These are phyloP conservation scores for Saturnispora bothae DNA, from an alignment of 805 yeast genomes.

Conservation along the genomic window DNA sequence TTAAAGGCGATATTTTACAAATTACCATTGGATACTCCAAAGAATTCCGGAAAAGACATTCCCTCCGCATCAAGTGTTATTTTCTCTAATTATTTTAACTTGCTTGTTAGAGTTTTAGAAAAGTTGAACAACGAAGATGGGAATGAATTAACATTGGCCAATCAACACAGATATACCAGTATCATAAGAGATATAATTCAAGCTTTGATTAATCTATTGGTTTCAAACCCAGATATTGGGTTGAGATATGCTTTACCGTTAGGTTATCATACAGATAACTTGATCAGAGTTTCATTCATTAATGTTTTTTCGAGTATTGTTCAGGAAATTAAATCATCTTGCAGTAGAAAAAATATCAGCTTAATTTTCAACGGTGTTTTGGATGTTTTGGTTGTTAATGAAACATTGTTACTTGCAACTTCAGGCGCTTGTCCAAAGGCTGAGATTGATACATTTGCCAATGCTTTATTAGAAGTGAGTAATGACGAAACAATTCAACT, in stretches of 20 bases:
- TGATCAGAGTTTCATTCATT: conserved; percentile 61
- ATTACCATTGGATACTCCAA: conserved; percentile 51
- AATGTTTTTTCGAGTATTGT: conserved; percentile 67
- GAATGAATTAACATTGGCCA: conserved; percentile 14
- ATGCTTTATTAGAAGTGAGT: conserved; percentile 48
- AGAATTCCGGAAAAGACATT: conserved; percentile 26
- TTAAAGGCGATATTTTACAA: conserved; percentile 44
- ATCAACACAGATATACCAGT: conserved; percentile 42
- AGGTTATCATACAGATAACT: conserved; percentile 59
- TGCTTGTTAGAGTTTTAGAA: conserved; percentile 45
- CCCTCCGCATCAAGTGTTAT: conserved; percentile 33
- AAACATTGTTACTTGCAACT: conserved; percentile 39
- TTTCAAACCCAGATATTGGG: conserved; percentile 69
- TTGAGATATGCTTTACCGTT: conserved; percentile 65
- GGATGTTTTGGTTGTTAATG: conserved; percentile 21
- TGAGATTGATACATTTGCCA: conserved; percentile 63
- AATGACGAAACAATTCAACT: conserved; percentile 29
- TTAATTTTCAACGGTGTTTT: conserved; percentile 9
- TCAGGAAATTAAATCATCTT: conserved; percentile 19
- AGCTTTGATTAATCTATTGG: conserved; percentile 58
- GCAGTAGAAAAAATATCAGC: conserved; percentile 8
- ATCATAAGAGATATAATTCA: conserved; percentile 55
- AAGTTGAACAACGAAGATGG: conserved; percentile 25
- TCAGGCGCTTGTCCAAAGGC: conserved; percentile 54
- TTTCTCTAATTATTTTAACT: conserved; percentile 60